These are phyloP conservation scores for Ogataea ganodermae DNA, from an alignment of 805 yeast species.

Conservation along the genomic window DNA sequence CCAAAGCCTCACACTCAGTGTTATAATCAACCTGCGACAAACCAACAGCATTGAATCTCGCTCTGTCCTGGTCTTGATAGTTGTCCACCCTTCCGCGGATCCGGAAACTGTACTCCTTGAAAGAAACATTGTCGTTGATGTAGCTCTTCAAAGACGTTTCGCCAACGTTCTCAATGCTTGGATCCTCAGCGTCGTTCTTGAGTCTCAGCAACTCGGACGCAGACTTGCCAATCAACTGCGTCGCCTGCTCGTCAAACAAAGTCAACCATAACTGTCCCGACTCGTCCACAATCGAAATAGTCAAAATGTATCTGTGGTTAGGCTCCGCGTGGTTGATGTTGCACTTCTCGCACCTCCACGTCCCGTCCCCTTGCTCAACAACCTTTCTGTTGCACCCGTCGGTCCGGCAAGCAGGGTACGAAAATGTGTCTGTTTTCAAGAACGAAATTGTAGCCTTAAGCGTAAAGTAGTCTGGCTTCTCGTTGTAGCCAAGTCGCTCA, in stretches of 20 bases:
- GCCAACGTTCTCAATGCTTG: conserved; percentile 45
- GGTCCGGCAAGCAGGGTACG: conserved; percentile 85
- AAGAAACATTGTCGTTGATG: conserved; percentile 42
- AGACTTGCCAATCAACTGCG: conserved; percentile 59
- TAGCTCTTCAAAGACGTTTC: conserved; percentile 36
- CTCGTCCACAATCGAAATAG: conserved; percentile 74
- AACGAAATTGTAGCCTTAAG: conserved; percentile 74
- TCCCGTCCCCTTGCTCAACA: conserved; percentile 66
- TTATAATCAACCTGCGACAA: conserved; percentile 54
- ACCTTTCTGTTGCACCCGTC: conserved; percentile 85
- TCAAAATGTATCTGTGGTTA: conserved; percentile 74
- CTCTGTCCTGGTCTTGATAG: conserved; percentile 75
- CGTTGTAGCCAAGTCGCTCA: conserved; percentile 70
- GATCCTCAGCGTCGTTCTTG: conserved; percentile 41
- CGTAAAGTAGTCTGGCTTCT: conserved; percentile 76
- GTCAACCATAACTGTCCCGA: conserved; percentile 87
- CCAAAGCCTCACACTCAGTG: conserved; percentile 61
- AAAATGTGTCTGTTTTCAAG: conserved; percentile 72
- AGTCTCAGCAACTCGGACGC: conserved; percentile 59
- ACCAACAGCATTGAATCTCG: conserved; percentile 69
- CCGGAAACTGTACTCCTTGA: conserved; percentile 74
- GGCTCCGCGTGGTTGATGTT: conserved; percentile 69
- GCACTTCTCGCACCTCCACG: conserved; percentile 95
- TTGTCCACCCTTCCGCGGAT: conserved; percentile 80
- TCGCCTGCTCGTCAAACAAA: conserved; percentile 83